A percentile compares a stretch with the other conserved stretches of the same genome.
Evolutionary conservation across 768 basidiomycete genomes (phyloP).

Genomic region (Pseudohyphozyma bogoriensis): DNA sequence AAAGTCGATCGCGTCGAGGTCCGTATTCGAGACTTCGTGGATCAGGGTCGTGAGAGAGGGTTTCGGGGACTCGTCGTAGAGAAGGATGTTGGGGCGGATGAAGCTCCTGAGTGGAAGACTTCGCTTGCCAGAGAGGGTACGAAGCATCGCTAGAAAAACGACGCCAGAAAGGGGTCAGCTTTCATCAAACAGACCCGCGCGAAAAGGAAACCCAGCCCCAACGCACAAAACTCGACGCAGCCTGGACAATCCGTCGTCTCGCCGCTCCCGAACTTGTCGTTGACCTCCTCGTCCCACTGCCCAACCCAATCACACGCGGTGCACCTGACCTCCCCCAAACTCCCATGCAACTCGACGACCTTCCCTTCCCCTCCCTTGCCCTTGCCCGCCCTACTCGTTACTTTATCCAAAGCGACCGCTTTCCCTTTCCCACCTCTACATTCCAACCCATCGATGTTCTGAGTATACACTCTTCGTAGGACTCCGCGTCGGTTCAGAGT

Average conservation of each 20-base stretch:
- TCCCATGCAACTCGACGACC: conserved; percentile 88
- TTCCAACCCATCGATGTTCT: conserved; percentile 96
- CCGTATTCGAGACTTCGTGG: conserved; percentile 63
- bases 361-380: too few relatives aligned
- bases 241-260: conserved; percentile 72
- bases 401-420: too few relatives aligned
- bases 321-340: conserved; percentile 84
- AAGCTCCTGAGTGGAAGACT: conserved; percentile 59
- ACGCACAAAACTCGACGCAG: conserved; percentile 63
- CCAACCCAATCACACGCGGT: conserved; percentile 70
- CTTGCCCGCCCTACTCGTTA: too few relatives aligned
- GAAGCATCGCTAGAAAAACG: too few relatives aligned
- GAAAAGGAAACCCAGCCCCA: too few relatives aligned
- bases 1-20: conserved; percentile 75
- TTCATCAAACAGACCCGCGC: too few relatives aligned
- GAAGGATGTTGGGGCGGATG: conserved; percentile 85
- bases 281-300: conserved; percentile 55
- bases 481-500: conserved; percentile 72
- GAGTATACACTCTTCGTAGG: conserved; percentile 82
- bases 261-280: conserved; percentile 58
- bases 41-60: conserved; percentile 62
- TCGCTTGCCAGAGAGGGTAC: too few relatives aligned
- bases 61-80: conserved; percentile 93
- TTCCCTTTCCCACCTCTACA: conserved; percentile 44
- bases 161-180: conserved; percentile 3